Evolutionary conservation across 768 basidiomycete genomes (phyloP).

Genomic region (Tulasnella sp.): DNA sequence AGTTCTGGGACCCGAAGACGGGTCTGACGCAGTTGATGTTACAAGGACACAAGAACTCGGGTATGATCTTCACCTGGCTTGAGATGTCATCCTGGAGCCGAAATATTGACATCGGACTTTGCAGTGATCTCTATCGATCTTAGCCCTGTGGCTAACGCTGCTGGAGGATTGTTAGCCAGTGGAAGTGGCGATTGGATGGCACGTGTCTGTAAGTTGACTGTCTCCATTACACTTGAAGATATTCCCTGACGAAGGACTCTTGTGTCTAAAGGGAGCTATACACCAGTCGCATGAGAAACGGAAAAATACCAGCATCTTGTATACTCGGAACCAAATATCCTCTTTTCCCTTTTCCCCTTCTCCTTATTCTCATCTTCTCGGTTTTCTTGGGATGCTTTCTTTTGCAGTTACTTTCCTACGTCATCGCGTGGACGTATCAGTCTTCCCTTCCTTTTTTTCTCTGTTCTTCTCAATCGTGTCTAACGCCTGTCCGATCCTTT

Average conservation of each 20-base stretch:
- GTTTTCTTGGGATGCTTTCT: too few relatives aligned
- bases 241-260: background rate
- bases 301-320: background rate
- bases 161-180: conserved; percentile 52
- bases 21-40: conserved; percentile 86
- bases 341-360: too few relatives aligned
- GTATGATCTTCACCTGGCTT: conserved; percentile 29
- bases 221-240: background rate
- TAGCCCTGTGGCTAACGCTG: conserved; percentile 31
- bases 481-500: too few relatives aligned
- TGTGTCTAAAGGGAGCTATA: conserved; percentile 11
- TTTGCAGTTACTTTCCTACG: too few relatives aligned
- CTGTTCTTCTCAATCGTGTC: too few relatives aligned
- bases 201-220: conserved; percentile 51
- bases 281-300: conserved; percentile 6
- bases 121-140: conserved; percentile 65
- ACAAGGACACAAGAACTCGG: conserved; percentile 66
- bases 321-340: too few relatives aligned
- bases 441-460: too few relatives aligned
- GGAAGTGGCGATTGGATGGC: conserved; percentile 66
- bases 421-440: too few relatives aligned
- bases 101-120: background rate
- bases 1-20: conserved; percentile 78
- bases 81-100: background rate
- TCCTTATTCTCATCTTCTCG: too few relatives aligned